phyloP scores from a whole-genome alignment of 2,329 filamentous ascomycete species.

The Xylaria digitata region DNA sequence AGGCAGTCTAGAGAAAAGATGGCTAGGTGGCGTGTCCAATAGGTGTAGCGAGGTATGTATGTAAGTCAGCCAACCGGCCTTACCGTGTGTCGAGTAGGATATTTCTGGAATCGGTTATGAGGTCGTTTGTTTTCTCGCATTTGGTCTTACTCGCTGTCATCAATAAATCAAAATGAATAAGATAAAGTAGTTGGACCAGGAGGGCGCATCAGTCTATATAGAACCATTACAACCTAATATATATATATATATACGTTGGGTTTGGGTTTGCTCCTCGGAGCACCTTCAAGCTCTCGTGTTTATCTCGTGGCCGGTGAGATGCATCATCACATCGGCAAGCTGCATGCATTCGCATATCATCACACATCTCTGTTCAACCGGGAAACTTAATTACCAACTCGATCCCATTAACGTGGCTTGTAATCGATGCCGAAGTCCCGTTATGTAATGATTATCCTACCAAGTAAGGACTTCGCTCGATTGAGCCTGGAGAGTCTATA shows the following conservation, averaged over 20 bases:
- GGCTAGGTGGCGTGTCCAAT: background rate
- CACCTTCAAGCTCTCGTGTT: background rate
- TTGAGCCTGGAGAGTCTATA: background rate
- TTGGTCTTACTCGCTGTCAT: background rate
- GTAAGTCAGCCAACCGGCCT: background rate
- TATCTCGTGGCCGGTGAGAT: constrained; percentile 7
- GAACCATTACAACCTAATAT: background rate
- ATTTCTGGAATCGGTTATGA: background rate
- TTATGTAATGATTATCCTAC: constrained; percentile 2
- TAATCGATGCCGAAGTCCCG: background rate
- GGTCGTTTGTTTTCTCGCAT: background rate
- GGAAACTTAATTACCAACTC: background rate
- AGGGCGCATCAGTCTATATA: background rate
- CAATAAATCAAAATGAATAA: background rate
- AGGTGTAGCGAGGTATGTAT: background rate
- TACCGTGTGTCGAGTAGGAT: too few species aligned
- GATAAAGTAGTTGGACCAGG: background rate
- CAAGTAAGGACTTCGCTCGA: background rate
- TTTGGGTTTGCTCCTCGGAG: background rate
- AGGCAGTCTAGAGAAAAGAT: too few species aligned
- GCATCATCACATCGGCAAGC: constrained; percentile 7
- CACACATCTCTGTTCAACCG: constrained; percentile 3
- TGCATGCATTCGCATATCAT: constrained; percentile 8
- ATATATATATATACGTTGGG: background rate
- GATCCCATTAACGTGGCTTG: background rate